phyloP scores from a whole-genome alignment of 495 filamentous ascomycete species.

The Tirmania nivea region DNA sequence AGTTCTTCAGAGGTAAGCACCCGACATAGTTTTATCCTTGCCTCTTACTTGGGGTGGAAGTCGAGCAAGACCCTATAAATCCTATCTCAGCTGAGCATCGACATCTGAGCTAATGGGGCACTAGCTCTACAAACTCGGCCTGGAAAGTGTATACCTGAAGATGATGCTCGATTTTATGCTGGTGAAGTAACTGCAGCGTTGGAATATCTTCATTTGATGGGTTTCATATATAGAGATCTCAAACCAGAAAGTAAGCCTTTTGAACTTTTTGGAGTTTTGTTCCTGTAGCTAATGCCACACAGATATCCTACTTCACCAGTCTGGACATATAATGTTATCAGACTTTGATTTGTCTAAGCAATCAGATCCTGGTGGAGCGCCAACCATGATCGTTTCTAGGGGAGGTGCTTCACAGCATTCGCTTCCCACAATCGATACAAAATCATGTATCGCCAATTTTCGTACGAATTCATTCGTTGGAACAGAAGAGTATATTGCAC shows the following conservation, averaged over 20 bases:
- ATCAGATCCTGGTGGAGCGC: conserved; percentile 84
- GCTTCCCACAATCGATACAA: conserved; percentile 87
- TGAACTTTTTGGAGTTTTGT: background rate
- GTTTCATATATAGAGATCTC: conserved; percentile 93
- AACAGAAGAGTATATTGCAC: conserved; percentile 96
- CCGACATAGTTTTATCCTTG: background rate
- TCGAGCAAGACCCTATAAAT: no score
- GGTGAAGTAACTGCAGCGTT: conserved; percentile 94
- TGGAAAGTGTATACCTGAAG: conserved; percentile 89
- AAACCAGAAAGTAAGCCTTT: conserved; percentile 82
- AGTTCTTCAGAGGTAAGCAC: conserved; percentile 66
- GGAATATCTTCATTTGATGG: conserved; percentile 96
- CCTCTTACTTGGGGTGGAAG: background rate
- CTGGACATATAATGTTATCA: conserved; percentile 97
- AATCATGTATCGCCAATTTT: conserved; percentile 96
- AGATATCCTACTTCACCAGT: conserved; percentile 97
- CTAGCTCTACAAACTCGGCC: conserved; percentile 81
- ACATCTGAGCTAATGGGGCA: conserved; percentile 1
- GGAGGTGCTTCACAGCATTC: conserved; percentile 60
- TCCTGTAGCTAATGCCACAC: background rate
- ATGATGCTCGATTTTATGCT: conserved; percentile 92
- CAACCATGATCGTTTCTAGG: conserved; percentile 87
- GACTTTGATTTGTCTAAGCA: conserved; percentile 98
- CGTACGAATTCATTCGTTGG: conserved; percentile 96
- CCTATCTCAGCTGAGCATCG: background rate